A percentile compares a stretch with the other conserved stretches of the same genome.
Evolutionary conservation across 2,329 filamentous ascomycete species (phyloP).

Genomic region (Penicillium corylophilum): DNA sequence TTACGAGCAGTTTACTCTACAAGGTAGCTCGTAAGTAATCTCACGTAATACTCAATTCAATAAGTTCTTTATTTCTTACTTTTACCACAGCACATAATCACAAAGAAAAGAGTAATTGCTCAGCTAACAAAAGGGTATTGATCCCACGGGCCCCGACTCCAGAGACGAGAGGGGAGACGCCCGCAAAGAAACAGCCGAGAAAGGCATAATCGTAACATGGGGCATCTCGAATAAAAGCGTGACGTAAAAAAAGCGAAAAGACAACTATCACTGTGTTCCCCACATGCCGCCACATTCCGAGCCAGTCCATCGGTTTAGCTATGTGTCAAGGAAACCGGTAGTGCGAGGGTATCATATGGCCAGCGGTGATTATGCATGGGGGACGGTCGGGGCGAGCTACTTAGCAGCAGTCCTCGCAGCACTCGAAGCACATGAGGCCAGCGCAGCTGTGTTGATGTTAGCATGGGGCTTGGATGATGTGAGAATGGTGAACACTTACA

Average conservation of each 20-base stretch:
- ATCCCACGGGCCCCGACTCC: background rate
- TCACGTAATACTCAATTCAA: too few species aligned
- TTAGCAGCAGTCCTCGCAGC: conserved; percentile 34
- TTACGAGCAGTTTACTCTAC: background rate
- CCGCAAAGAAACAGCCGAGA: background rate
- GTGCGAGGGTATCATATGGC: background rate
- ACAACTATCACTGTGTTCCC: background rate
- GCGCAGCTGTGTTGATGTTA: conserved; percentile 24
- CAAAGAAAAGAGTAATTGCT: background rate
- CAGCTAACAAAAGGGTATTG: conserved; percentile 10
- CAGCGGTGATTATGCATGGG: background rate
- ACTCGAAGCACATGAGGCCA: conserved; percentile 33
- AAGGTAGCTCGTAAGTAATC: too few species aligned
- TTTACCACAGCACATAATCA: background rate
- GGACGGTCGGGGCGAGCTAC: background rate
- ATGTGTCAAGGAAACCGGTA: background rate
- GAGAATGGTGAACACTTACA: conserved; percentile 21
- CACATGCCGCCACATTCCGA: background rate
- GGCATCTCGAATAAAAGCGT: background rate
- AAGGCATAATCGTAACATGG: background rate
- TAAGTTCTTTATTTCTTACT: too few species aligned
- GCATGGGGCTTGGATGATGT: background rate
- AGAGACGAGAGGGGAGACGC: background rate
- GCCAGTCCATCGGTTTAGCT: background rate
- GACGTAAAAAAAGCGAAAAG: background rate